Base-by-base conservation (phyloP, 495 filamentous ascomycete genomes). In the Bacidia gigantensis region DNA sequence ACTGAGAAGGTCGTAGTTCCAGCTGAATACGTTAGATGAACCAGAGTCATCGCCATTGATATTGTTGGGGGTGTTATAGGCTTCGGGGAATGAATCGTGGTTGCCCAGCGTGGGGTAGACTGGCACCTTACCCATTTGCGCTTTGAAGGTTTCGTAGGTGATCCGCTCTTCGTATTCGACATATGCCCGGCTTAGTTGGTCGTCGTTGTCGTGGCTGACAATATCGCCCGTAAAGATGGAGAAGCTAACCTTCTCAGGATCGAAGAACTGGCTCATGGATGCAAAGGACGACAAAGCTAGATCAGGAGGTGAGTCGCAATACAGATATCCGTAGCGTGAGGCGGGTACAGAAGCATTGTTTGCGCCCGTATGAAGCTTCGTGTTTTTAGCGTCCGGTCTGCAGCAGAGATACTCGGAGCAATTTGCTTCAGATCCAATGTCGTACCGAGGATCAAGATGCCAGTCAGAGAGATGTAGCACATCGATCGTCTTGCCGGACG, bases 391-490 rank as follows among this genome's bases (percentile, higher is more conserved):
- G 38, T 62, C 56, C 3, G 53, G 68, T 50, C 71, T 60, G 51
- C 72, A 74, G 58, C 72, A 75, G 39, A 75, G 55, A 41, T 66
- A 59, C 0, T 62, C 53, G 12, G 65, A 64, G 52, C 72, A 74
- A 50, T 73, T 71, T 10, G 67, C 69, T 53, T 75, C 72, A 0
- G 69, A 68, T 1, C 69, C 69, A 49, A 67, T 67, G 45, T 62
- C 60, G 55, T 75, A 75, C 26, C 72, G 58, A 23, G 72, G 70
- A 61, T 75, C 72, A 7, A 75, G 58, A 55, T 74, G 72, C 49
- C 73, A 67, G 52, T 76, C 72, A 5, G 69, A 72, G 25, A 76
- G 49, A 56, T 76, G 72, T 12, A 73, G 55, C 3, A 76, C 70
- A 48, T 74, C 72, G 41, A 70, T 67, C 3, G 62, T 59, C 58